Base-by-base conservation (phyloP, 805 yeast genomes). In the Schwanniomyces yamadae region DNA sequence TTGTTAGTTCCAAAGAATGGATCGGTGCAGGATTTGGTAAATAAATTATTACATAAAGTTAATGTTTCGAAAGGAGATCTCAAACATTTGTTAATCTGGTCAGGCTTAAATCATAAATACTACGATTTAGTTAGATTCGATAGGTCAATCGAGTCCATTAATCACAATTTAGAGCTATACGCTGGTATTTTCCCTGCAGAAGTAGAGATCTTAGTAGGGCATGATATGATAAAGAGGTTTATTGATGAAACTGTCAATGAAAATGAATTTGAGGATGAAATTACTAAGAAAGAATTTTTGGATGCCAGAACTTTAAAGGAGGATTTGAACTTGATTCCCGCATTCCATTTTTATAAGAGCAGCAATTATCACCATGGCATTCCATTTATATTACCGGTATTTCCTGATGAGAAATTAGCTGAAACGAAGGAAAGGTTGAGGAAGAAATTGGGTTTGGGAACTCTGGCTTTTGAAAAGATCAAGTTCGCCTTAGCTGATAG, bases 381-480 rank as follows among this genome's bases (percentile, higher is more conserved):
- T 32, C 95, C 97, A 4, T 90, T 90, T 54, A 63, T 84, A 7
- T 86, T 90, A 54, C 75, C 78, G n/a, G 59, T 85, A 5, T 69
- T 77, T 31, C 81, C 85, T 6, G 77, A 71, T 10, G 99, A 93
- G 56, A 60, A 63, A 29, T 76, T 85, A 30, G 53, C 58, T 3
- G 79, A 75, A 9, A 82, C 95, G 2, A 79, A 73, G 48, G 69
- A 63, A 12, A 75, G 98, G 42, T 64, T 93, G 42, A 82, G 82
- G 52, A 70, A 69, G 42, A 73, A 74, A 34, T 62, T 90, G 42
- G 95, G 96, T 0, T 61, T 86, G 37, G 88, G 90, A 7, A 82
- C 78, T 36, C 83, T 78, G 47, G 91, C 88, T 42, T 87, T 90
- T 52, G 81, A 81, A 14, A 87, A 84, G 52, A 77, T 90, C 21